These are phyloP conservation scores for Xylariaceae sp. DNA, from an alignment of 2,329 filamentous ascomycete species.

Conservation along the genomic window DNA sequence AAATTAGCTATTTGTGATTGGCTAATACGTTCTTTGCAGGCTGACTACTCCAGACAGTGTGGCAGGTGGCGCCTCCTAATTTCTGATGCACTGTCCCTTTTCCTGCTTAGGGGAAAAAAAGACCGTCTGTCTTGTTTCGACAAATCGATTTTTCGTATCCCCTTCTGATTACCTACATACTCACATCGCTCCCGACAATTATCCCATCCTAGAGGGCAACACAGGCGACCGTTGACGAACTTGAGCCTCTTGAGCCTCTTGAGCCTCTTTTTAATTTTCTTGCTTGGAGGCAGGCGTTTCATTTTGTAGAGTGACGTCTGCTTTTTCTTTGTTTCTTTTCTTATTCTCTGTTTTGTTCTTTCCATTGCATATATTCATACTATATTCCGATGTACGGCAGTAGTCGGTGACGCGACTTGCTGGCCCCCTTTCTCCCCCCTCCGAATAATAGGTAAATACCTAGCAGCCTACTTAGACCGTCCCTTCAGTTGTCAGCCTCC, in stretches of 20 bases:
- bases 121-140: not conserved
- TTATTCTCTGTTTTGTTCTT: slow-evolving; percentile 18
- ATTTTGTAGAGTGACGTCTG: slow-evolving; percentile 19
- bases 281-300: slow-evolving; percentile 22
- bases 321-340: slow-evolving; percentile 13
- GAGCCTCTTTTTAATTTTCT: slow-evolving; percentile 10
- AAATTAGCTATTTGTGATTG: not conserved
- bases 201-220: slow-evolving; percentile 23
- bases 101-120: not conserved
- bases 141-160: slow-evolving; percentile 19
- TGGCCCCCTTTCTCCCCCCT: slow-evolving; percentile 22
- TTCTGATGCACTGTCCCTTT: not conserved
- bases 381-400: slow-evolving; percentile 29
- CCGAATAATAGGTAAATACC: no score
- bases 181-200: no score
- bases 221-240: slow-evolving; percentile 31
- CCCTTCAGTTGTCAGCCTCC: slow-evolving; percentile 5
- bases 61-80: not conserved
- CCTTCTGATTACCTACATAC: slow-evolving; percentile 11
- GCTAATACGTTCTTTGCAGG: not conserved
- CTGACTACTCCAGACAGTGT: not conserved
- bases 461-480: slow-evolving; percentile 4
- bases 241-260: slow-evolving; percentile 26
- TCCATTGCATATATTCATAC: slow-evolving; percentile 28
- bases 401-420: slow-evolving; percentile 29